A percentile compares a stretch with the other conserved stretches of the same genome.
Evolutionary conservation across 352 stramenopile genomes (phyloP).

Genomic region (Pilasporangium apinafurcum): DNA sequence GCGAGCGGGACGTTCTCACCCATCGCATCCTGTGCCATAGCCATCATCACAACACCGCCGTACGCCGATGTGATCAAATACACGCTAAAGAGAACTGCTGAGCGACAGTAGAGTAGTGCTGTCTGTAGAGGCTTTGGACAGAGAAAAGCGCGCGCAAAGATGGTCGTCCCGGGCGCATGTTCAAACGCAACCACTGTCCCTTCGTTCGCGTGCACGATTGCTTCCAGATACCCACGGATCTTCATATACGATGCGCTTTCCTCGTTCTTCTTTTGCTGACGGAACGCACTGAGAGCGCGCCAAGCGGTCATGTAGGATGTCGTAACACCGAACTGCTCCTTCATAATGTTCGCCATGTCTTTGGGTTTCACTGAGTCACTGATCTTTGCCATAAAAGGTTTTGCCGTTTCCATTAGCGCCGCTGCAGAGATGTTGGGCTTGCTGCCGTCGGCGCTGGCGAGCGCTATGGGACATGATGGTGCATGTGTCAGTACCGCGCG

Average conservation of each 20-base stretch:
- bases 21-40: constrained; percentile 68
- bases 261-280: constrained; percentile 59
- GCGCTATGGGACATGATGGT: constrained; percentile 33
- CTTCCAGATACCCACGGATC: constrained; percentile 52
- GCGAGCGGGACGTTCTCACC: constrained; percentile 69
- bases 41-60: constrained; percentile 63
- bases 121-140: constrained; percentile 53
- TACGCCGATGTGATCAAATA: constrained; percentile 63
- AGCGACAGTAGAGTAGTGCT: constrained; percentile 49
- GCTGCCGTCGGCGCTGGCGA: constrained; percentile 29
- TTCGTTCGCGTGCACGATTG: constrained; percentile 48
- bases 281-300: constrained; percentile 61
- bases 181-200: constrained; percentile 63
- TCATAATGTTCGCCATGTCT: constrained; percentile 79
- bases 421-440: constrained; percentile 39
- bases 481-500: constrained; percentile 44
- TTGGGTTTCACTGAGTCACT: constrained; percentile 55
- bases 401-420: constrained; percentile 64
- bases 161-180: constrained; percentile 25
- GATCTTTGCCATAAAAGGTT: constrained; percentile 61
- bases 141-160: constrained; percentile 62
- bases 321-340: constrained; percentile 73
- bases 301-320: constrained; percentile 79
- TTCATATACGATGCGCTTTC: constrained; percentile 68
- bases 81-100: constrained; percentile 56